phyloP scores from a whole-genome alignment of 1,284 basidiomycete genomes.

The Agroathelia rolfsii region DNA sequence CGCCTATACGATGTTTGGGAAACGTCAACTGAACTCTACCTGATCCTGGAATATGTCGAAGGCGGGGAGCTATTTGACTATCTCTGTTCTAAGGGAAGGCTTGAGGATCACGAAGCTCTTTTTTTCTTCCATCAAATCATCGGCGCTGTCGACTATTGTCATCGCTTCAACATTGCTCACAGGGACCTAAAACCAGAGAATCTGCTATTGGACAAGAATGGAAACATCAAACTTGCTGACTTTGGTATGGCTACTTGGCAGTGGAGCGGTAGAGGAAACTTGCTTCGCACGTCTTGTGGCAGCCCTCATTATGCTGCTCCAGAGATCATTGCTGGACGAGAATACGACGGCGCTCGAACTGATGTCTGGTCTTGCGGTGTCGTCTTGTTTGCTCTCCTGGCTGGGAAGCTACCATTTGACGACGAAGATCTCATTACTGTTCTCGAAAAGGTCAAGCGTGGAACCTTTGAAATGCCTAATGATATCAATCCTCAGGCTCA shows the following conservation, averaged over 20 bases:
- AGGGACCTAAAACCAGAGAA: constrained; percentile 98
- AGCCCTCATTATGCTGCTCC: constrained; percentile 98
- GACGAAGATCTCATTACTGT: constrained; percentile 72
- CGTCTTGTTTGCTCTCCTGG: constrained; percentile 87
- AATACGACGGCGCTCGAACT: constrained; percentile 83
- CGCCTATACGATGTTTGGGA: constrained; percentile 97
- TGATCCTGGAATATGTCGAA: constrained; percentile 95
- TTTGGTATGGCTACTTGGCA: constrained; percentile 99
- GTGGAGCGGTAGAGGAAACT: constrained; percentile 37
- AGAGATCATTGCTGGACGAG: constrained; percentile 79
- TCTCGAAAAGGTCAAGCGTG: constrained; percentile 79
- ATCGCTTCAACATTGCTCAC: constrained; percentile 94
- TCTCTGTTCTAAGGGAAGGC: constrained; percentile 78
- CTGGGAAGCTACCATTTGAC: constrained; percentile 91
- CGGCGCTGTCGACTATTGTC: constrained; percentile 90
- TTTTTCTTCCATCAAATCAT: constrained; percentile 97
- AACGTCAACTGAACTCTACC: constrained; percentile 81
- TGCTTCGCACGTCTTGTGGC: constrained; percentile 90
- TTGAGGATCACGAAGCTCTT: constrained; percentile 76
- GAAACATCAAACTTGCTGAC: constrained; percentile 95
- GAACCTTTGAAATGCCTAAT: constrained; percentile 74
- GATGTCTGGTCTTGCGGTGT: constrained; percentile 99
- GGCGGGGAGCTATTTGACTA: constrained; percentile 97
- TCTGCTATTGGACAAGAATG: constrained; percentile 74
- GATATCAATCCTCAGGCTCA: constrained; percentile 72